Conservation (phyloP, 129 eudicot genomes). For the Gnaphalium uliginosum region DNA sequence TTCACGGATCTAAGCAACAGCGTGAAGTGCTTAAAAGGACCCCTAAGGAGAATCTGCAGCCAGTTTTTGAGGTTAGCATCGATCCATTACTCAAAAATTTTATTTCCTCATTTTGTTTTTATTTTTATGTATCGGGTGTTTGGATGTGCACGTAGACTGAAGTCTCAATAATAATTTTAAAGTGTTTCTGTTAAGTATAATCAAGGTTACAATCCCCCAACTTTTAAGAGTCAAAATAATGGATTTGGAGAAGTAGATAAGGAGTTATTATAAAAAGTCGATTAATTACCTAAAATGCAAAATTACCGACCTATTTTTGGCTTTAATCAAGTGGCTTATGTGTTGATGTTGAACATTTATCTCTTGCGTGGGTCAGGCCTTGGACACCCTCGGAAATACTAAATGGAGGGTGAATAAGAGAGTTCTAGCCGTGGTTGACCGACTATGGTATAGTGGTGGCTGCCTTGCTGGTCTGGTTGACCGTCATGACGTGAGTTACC, state of each 20-base stretch:
- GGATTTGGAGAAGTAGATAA: slow-evolving; percentile 8
- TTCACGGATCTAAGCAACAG: slow-evolving; percentile 81
- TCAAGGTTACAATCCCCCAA: background rate
- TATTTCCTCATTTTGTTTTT: background rate
- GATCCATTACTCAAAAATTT: slow-evolving; percentile 11
- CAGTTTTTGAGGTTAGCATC: slow-evolving; percentile 72
- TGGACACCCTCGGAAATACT: slow-evolving; percentile 87
- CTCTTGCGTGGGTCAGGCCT: slow-evolving; percentile 52
- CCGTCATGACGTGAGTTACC: slow-evolving; percentile 69
- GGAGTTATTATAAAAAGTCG: background rate
- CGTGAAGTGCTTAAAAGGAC: slow-evolving; percentile 71
- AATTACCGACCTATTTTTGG: background rate
- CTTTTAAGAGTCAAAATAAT: background rate
- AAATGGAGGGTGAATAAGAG: slow-evolving; percentile 95
- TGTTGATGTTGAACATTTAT: slow-evolving; percentile 13
- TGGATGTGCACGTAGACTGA: background rate
- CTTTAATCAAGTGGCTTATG: background rate
- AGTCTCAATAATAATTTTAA: background rate
- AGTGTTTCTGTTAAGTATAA: background rate
- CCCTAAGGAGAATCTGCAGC: slow-evolving; percentile 56
- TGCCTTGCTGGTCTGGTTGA: slow-evolving; percentile 82
- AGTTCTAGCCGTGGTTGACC: slow-evolving; percentile 67
- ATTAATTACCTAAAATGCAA: background rate
- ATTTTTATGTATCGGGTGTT: background rate
- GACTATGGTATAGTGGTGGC: slow-evolving; percentile 89